phyloP scores from a whole-genome alignment of 164 flowering plant genomes.

The Vitis rupestris region DNA sequence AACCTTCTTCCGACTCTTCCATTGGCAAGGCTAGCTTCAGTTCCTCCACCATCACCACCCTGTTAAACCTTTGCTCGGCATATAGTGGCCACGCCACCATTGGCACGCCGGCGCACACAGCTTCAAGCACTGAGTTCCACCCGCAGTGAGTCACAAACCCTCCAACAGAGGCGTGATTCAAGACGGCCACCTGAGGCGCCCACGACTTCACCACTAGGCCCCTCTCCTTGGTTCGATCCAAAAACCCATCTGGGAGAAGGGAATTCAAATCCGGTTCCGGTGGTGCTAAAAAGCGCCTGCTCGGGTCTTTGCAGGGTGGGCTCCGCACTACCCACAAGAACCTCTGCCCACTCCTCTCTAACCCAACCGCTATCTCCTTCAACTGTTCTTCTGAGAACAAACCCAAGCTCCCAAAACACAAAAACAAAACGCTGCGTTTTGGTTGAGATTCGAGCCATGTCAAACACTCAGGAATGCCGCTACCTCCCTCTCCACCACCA shows the following conservation, averaged over 20 bases:
- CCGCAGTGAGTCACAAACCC: constrained; percentile 21
- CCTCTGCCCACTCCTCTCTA: constrained; percentile 41
- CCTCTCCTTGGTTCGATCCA: constrained; percentile 34
- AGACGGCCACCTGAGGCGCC: constrained; percentile 40
- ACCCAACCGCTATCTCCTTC: constrained; percentile 38
- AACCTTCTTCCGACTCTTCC: constrained; percentile 21
- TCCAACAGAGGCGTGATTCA: constrained; percentile 28
- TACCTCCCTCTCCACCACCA: neutral
- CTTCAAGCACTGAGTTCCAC: constrained; percentile 16
- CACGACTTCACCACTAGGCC: constrained; percentile 45
- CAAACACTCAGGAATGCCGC: constrained; percentile 16
- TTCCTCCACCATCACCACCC: constrained; percentile 21
- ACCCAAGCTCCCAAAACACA: constrained; percentile 51
- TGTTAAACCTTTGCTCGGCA: constrained; percentile 31
- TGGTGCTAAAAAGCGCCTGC: neutral
- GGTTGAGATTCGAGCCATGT: constrained; percentile 47
- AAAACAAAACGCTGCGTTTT: constrained; percentile 35
- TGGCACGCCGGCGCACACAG: constrained; percentile 21
- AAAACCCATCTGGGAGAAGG: constrained; percentile 40
- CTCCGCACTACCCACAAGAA: constrained; percentile 48
- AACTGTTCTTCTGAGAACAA: constrained; percentile 31
- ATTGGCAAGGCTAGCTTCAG: constrained; percentile 25
- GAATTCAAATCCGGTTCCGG: constrained; percentile 26
- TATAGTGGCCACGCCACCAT: constrained; percentile 41
- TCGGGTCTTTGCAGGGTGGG: constrained; percentile 22